phyloP scores from a whole-genome alignment of 495 filamentous ascomycete genomes.

The Neurospora sp. region DNA sequence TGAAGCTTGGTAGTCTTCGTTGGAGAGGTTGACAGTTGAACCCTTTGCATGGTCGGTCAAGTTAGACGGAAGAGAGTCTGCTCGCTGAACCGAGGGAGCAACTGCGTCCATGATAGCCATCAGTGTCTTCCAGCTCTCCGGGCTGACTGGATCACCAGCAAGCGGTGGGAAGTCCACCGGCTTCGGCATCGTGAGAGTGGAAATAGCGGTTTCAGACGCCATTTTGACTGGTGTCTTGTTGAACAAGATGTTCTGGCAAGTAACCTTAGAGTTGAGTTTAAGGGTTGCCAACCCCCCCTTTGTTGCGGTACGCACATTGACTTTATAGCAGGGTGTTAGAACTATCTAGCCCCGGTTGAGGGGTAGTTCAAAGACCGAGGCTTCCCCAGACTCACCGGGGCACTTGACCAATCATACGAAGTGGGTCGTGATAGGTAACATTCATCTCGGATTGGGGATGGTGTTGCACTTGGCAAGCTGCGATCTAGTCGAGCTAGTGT shows the following conservation, averaged over 20 bases:
- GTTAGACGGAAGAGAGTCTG: not conserved
- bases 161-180: not conserved
- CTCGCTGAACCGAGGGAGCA: slow-evolving; percentile 3
- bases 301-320: not conserved
- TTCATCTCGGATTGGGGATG: not conserved
- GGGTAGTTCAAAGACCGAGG: not conserved
- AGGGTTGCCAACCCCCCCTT: not conserved
- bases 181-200: slow-evolving; percentile 4
- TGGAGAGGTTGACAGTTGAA: slow-evolving; percentile 1
- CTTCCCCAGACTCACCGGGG: not conserved
- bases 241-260: not conserved
- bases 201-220: not conserved
- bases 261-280: not conserved
- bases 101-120: slow-evolving; percentile 15
- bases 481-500: no score
- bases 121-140: slow-evolving; percentile 8
- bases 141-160: not conserved
- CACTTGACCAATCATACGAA: not conserved
- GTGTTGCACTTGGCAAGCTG: no score
- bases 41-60: not conserved
- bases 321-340: not conserved
- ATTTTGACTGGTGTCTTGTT: not conserved
- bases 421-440: not conserved
- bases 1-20: slow-evolving; percentile 1
- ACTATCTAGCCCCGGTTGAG: not conserved